phyloP scores from a whole-genome alignment of 1,139 yeast genomes.

The Casaregolazyma suthepensis region DNA sequence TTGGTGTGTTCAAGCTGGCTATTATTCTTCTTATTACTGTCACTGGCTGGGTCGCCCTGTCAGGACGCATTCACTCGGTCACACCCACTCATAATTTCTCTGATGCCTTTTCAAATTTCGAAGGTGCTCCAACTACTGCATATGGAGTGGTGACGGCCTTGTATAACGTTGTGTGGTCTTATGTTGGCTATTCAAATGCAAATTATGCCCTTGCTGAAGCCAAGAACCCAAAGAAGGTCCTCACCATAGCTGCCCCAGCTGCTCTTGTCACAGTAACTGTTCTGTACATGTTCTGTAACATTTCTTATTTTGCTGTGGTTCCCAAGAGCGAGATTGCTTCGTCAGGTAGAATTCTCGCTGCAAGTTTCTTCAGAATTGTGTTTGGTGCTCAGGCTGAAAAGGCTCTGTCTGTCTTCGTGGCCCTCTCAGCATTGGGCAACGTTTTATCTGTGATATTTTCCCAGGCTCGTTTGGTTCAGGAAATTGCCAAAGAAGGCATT shows the following conservation, averaged over 20 bases:
- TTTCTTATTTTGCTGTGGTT: conserved; percentile 71
- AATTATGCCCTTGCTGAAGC: conserved; percentile 80
- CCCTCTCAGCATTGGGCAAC: conserved; percentile 70
- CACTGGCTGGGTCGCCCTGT: conserved; percentile 79
- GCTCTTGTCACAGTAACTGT: conserved; percentile 56
- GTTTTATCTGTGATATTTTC: conserved; percentile 73
- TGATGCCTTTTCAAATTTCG: conserved; percentile 45
- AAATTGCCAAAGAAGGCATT: conserved; percentile 65
- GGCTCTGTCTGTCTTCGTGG: conserved; percentile 66
- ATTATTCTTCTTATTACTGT: conserved; percentile 63
- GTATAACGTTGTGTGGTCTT: conserved; percentile 78
- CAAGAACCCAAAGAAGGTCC: conserved; percentile 60
- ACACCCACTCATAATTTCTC: conserved; percentile 51
- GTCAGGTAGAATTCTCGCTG: conserved; percentile 70
- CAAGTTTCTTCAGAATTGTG: conserved; percentile 64
- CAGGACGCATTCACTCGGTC: conserved; percentile 55
- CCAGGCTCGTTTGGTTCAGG: conserved; percentile 72
- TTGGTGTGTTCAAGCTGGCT: conserved; percentile 67
- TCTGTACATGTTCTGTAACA: conserved; percentile 61
- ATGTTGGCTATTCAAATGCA: conserved; percentile 48
- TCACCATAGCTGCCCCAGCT: conserved; percentile 66
- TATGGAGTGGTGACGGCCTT: conserved; percentile 73
- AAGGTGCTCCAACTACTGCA: conserved; percentile 47
- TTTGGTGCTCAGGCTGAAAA: conserved; percentile 63
- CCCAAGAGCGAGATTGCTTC: conserved; percentile 54